phyloP scores from a whole-genome alignment of 352 stramenopile species.

The Phytophthora quininea region DNA sequence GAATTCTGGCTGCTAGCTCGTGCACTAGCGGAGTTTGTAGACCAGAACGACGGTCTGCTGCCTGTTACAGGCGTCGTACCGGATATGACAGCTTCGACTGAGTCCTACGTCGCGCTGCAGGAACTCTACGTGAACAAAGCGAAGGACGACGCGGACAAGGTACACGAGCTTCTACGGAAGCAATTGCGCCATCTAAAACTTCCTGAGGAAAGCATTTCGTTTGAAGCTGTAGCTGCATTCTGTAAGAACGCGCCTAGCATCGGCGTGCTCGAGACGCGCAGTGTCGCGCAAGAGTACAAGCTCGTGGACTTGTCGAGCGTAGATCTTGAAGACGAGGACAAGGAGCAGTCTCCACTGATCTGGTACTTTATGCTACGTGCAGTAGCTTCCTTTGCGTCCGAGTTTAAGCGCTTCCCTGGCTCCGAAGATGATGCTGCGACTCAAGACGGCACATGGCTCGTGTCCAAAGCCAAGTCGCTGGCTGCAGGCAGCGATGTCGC shows the following conservation, averaged over 20 bases:
- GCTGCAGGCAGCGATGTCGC: constrained; percentile 38
- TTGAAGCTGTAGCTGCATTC: constrained; percentile 87
- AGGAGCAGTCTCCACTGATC: constrained; percentile 92
- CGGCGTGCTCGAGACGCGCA: constrained; percentile 79
- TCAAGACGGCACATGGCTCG: constrained; percentile 69
- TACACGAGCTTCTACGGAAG: constrained; percentile 43
- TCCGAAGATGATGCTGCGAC: constrained; percentile 55
- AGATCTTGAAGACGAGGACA: constrained; percentile 80
- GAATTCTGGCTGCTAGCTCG: constrained; percentile 87
- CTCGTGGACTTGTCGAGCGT: constrained; percentile 62
- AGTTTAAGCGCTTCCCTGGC: constrained; percentile 86
- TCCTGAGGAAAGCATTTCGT: constrained; percentile 36
- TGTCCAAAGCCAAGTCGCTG: constrained; percentile 55
- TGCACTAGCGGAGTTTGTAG: constrained; percentile 81
- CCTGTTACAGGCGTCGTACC: constrained; percentile 94
- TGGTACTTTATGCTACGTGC: constrained; percentile 95
- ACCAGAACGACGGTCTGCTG: constrained; percentile 60
- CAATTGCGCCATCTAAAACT: constrained; percentile 38
- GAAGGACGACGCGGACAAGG: constrained; percentile 60
- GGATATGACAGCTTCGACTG: constrained; percentile 97
- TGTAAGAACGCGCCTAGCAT: constrained; percentile 94
- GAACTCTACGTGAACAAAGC: constrained; percentile 93
- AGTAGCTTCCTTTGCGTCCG: constrained; percentile 52
- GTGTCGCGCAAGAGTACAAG: constrained; percentile 86
- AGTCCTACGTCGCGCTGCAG: constrained; percentile 95